Evolutionary conservation across 768 basidiomycete species (phyloP), one percentile per base, ranked within the genome.

Genomic region (Steccherinum ochraceum): DNA sequence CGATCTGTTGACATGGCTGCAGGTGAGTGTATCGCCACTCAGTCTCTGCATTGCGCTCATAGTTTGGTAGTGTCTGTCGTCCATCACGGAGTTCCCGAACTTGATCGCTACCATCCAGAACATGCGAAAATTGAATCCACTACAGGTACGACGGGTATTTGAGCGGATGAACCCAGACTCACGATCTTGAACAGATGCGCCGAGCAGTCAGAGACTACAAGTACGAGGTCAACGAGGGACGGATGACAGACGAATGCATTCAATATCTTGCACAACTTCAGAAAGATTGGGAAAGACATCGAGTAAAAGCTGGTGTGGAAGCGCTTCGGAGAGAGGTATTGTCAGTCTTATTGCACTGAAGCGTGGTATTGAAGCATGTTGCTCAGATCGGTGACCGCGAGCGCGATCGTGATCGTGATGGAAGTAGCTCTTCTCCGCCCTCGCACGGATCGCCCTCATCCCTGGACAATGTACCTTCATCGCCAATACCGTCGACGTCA

Each of bases 221-320:
- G 64, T 96, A 89, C 62, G 95, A 99, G 70, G 87, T 97, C 45
- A 87, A 85, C 62, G 96, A 99, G 67, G 77, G 83, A 1, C 78
- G 77, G 53, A 96, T 99, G 91, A 88, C 84, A 2, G 93, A 98
- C 20, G 96, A 99, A 65, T 98, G 95, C 62, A 75, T 81, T 35
- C 91, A 96, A 69, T 98, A 98, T 60, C 78, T 98, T 23, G 87
- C 83, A 2, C 95, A 98, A 60, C 73, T 99, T 7, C 94, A 97
- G 69, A 94, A 91, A 62, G 94, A 98, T 64, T 99, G 95, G 95
- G 95, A 99, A 67, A 74, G 90, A 51, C 86, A 91, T 64, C 76
- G 93, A 41, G 83, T 94, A 25, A 89, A 91, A 62, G 72, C 89
- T 25, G 89, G 91, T 3, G 91, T 95, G 7, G 86, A 91, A 60